These are phyloP conservation scores for Lepiota subincarnata DNA, from an alignment of 768 basidiomycete species.

Conservation along the genomic window DNA sequence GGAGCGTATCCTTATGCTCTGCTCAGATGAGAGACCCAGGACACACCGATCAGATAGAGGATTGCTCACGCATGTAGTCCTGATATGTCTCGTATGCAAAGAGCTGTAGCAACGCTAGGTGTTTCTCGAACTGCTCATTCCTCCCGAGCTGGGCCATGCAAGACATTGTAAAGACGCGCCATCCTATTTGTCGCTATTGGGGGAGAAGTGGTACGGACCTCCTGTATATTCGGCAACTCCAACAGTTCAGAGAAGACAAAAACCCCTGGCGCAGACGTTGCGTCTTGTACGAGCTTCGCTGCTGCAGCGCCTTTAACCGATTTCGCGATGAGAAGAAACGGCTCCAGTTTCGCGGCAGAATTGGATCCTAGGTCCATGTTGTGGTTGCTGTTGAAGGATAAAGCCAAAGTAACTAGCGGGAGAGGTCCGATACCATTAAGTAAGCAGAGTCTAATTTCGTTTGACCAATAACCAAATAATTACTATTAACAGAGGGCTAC, in stretches of 20 bases:
- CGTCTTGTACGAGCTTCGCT: conserved; percentile 83
- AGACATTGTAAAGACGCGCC: background rate
- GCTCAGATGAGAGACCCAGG: conserved; percentile 14
- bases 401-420: background rate
- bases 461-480: too few relatives aligned
- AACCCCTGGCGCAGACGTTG: conserved; percentile 83
- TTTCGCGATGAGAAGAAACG: conserved; percentile 88
- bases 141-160: conserved; percentile 50
- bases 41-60: background rate
- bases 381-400: conserved; percentile 8
- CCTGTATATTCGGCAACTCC: conserved; percentile 76
- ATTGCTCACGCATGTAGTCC: conserved; percentile 69
- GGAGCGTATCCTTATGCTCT: conserved; percentile 67
- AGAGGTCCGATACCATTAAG: too few relatives aligned
- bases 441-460: too few relatives aligned
- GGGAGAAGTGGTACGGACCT: conserved; percentile 44
- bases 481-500: too few relatives aligned
- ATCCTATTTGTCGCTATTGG: background rate
- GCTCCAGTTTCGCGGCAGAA: conserved; percentile 73
- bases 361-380: conserved; percentile 62
- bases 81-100: conserved; percentile 88
- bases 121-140: conserved; percentile 59
- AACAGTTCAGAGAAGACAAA: conserved; percentile 91
- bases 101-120: conserved; percentile 66
- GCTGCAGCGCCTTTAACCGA: conserved; percentile 90